Evolutionary conservation across 176 grass and related monocot species (phyloP).

Genomic region (Raddia distichophylla): DNA sequence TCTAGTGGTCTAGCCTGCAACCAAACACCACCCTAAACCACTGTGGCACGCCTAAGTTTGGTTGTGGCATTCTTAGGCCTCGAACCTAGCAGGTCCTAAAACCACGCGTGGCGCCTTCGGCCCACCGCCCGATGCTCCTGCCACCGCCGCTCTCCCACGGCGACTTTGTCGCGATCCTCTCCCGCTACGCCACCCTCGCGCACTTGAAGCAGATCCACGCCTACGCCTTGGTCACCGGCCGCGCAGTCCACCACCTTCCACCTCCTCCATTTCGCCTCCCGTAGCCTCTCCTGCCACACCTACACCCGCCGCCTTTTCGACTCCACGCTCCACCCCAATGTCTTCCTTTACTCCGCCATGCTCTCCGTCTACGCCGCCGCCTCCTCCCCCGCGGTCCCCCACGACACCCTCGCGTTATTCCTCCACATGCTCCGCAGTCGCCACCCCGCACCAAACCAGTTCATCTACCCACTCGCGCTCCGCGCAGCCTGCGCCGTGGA

Average conservation of each 20-base stretch:
- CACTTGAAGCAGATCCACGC: slow-evolving; percentile 80
- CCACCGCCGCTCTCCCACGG: slow-evolving; percentile 45
- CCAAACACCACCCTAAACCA: too few species aligned
- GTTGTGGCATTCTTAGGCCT: too few species aligned
- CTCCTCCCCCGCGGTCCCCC: not conserved
- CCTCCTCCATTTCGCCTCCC: slow-evolving; percentile 67
- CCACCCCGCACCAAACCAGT: slow-evolving; percentile 62
- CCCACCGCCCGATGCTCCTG: slow-evolving; percentile 22
- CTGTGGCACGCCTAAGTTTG: too few species aligned
- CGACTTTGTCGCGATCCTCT: slow-evolving; percentile 58
- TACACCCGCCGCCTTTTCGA: slow-evolving; percentile 83
- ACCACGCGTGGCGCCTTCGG: too few species aligned
- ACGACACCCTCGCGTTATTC: slow-evolving; percentile 59
- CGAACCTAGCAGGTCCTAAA: too few species aligned
- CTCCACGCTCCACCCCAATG: slow-evolving; percentile 55
- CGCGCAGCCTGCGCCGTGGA: slow-evolving; percentile 52
- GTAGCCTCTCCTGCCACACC: slow-evolving; percentile 60
- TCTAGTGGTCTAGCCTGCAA: too few species aligned
- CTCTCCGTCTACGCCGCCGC: slow-evolving; percentile 59
- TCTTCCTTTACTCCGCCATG: slow-evolving; percentile 89
- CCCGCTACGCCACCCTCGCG: slow-evolving; percentile 53
- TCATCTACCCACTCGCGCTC: slow-evolving; percentile 76
- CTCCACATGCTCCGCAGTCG: slow-evolving; percentile 60
- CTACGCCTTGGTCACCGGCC: slow-evolving; percentile 54
- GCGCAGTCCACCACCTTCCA: slow-evolving; percentile 72